Evolutionary conservation across 345 rosid genomes (phyloP).

Genomic region (Moricandia arvensis): DNA sequence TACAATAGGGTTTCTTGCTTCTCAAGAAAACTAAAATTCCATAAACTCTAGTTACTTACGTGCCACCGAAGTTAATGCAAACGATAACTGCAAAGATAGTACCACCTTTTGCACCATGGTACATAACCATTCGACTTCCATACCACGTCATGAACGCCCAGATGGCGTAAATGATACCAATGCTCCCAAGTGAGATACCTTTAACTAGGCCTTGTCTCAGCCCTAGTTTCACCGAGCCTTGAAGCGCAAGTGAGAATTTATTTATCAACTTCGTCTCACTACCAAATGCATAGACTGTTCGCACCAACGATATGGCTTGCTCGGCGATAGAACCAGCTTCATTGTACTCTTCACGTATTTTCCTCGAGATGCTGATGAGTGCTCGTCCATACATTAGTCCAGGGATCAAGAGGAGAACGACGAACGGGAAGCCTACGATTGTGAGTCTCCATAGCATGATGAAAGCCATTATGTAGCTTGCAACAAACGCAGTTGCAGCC

Average conservation of each 20-base stretch:
- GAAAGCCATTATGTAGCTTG: constrained; percentile 81
- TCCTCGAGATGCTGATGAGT: constrained; percentile 72
- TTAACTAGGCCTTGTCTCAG: constrained; percentile 89
- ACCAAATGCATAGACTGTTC: constrained; percentile 76
- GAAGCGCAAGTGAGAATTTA: constrained; percentile 76
- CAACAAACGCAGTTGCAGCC: constrained; percentile 69
- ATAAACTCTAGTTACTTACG: constrained; percentile 51
- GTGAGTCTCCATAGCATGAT: constrained; percentile 83
- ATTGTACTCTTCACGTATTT: constrained; percentile 82
- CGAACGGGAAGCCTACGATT: constrained; percentile 74
- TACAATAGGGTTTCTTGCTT: constrained; percentile 39
- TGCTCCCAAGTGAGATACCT: constrained; percentile 83
- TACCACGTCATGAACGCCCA: constrained; percentile 94
- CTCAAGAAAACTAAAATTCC: constrained; percentile 62
- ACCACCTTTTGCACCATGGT: constrained; percentile 81
- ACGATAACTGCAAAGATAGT: constrained; percentile 70
- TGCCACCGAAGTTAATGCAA: constrained; percentile 77
- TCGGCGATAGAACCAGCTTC: constrained; percentile 83
- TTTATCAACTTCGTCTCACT: constrained; percentile 79
- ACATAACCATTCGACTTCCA: constrained; percentile 81
- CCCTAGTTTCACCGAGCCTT: constrained; percentile 78
- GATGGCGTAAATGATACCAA: constrained; percentile 81
- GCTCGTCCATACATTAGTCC: constrained; percentile 86
- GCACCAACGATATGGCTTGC: constrained; percentile 70
- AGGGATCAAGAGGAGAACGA: constrained; percentile 79